Base-by-base conservation (phyloP, 495 filamentous ascomycete genomes). In the Massariosphaeria phaeospora region DNA sequence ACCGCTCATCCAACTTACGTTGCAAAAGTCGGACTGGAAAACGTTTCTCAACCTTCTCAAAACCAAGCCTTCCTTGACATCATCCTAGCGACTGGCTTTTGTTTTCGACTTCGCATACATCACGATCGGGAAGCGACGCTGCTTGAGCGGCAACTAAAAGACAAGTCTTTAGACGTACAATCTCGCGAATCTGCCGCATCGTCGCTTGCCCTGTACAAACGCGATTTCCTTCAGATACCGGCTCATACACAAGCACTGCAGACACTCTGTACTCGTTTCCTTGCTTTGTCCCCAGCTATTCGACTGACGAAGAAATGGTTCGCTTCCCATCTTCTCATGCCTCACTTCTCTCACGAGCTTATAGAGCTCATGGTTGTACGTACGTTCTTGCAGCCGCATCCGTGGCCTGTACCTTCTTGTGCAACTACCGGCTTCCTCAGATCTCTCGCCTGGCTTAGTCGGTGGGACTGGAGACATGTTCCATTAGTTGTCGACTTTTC, bases 291-390 rank as follows among this genome's bases (percentile, higher is more conserved):
- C 13, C 81, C 87, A 1, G 86, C 88, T 3, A 85, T 96, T 48
- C 85, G 91, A n/a, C 76, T 96, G 4, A 72, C 88, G 30, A 97
- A 97, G 69, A 75, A 81, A 59, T 98, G 93, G 93, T 93, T 96
- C 64, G 79, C 80, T 58, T 76, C 77, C 1, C 93, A 98, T 60
- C 82, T 93, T 35, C 80, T 98, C 18, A 76, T 78, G 0, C 75
- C 73, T 25, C 86, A 96, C 59, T 73, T 97, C 64, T 75, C 75
- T 25, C 82, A 89, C 18, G 89, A 91, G 64, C 67, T 96, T 25
- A 77, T 95, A 48, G 93, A 98, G 69, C 78, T 97, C 29, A 67
- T 93, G 33, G 84, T 80, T 12, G 75, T 82, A 5, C 83, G 81
- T 31, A 76, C 78, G 29, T 98, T 96, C 67, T 71, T 91, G n/a